Evolutionary conservation across 1,284 basidiomycete genomes (phyloP), one percentile per base, ranked within the genome.

Genomic region (Gomphus bonarii): DNA sequence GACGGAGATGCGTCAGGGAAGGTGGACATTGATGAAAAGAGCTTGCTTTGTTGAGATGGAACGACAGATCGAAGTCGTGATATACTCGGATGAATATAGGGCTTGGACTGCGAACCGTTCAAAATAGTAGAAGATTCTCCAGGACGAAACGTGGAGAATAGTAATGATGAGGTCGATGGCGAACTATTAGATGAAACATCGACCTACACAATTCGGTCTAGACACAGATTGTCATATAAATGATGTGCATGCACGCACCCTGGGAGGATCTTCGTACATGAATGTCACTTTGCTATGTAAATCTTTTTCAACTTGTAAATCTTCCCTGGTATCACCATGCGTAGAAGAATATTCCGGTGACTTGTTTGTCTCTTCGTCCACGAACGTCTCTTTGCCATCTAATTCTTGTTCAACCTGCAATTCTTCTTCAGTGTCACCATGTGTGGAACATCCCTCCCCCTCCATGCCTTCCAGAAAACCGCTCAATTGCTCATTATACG

Each of bases 51-150:
- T 30, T 73, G 66, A 54, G 75, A 76, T 16, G 82, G 79, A 10
- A 76, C 77, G 60, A 74, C 78, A 1, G 88, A 89, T 38, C 91
- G 86, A 44, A 95, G 77, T 20, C 91, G 80, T 12, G 91, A 95
- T 8, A 94, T 80, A 28, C 78, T 82, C 1, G 90, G 89, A 65
- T 91, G 88, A 60, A 88, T 65, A 66, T 54, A n/a, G 20, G 72
- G 64, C 54, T 72, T 72, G 16, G 70, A 65, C 11, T 68, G 63
- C 12, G 65, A 65, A 20, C 62, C 63, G 38, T 62, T 61, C 10
- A 68, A 65, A 47, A 64, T 63, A 12, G 72, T 70, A 12, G 72
- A 71, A 16, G 64, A 64, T 54, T 69, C 55, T 67, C 68, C 31
- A 70, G 67, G n/a, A 73, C 71, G 36, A 69, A 66, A 53, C 64